phyloP scores from a whole-genome alignment of 257 asterid genomes.

The Solanum clarkiae region DNA sequence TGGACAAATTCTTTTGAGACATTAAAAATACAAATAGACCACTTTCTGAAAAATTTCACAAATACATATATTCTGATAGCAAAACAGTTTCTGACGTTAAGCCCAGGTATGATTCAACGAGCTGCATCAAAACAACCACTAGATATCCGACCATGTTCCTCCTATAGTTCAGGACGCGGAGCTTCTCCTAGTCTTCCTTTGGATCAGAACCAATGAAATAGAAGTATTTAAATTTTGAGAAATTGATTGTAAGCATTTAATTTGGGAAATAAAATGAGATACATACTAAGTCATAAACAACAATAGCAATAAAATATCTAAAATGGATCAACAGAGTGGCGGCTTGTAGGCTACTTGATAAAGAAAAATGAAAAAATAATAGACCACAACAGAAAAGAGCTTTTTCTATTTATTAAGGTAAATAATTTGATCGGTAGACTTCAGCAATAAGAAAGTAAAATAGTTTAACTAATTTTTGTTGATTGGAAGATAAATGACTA shows the following conservation, averaged over 20 bases:
- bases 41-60: neutral
- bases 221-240: constrained; percentile 22
- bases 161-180: constrained; percentile 77
- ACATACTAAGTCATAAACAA: neutral
- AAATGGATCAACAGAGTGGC: neutral
- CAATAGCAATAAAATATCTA: neutral
- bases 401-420: neutral
- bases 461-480: neutral
- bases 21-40: neutral
- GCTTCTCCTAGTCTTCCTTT: constrained; percentile 92
- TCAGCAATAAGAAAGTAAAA: neutral
- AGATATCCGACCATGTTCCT: constrained; percentile 81
- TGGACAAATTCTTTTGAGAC: neutral
- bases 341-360: neutral
- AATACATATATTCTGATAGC: neutral
- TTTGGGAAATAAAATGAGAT: neutral
- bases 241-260: neutral
- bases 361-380: neutral
- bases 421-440: neutral
- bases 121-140: constrained; percentile 95
- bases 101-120: constrained; percentile 73
- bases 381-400: neutral
- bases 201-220: constrained; percentile 60
- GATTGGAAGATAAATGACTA: neutral
- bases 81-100: constrained; percentile 32